Evolutionary conservation across 108 stramenopile species (phyloP), one percentile per base, ranked within the genome.

Genomic region (Fragilariopsis cylindrus): DNA sequence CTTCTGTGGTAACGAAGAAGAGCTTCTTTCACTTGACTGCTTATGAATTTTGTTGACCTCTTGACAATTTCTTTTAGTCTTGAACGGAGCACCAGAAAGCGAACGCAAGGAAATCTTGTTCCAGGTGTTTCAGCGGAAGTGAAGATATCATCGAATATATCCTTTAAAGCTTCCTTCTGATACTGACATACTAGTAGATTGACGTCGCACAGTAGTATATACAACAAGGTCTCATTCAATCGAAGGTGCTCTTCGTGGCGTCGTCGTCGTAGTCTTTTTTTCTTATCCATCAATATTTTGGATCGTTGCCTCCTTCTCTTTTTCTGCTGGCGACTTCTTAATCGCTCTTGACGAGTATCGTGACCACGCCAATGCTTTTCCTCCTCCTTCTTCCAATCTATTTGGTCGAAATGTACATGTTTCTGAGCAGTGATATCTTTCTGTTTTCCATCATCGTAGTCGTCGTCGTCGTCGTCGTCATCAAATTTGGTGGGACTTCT

Each of bases 101-200:
- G 58, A 6, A 60, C n/a, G 8, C 40, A 30, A 11, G 58, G 58
- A 60, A 60, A 60, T 18, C 39, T 4, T 9, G 58, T 60, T 21
- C 41, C n/a, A 4, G 58, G 58, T 0, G 41, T 60, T 30, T 60
- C 58, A 11, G 58, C 58, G n/a, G 15, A 41, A 0, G n/a, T 40
- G 41, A 60, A 60, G 41, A 60, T 60, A 30, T 30, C 58, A 60
- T 60, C 58, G 58, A 60, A 60, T 4, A 40, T 40, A 30, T 21
- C 41, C 9, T 60, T 60, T 5, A 60, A 40, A n/a, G 7, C 41
- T 60, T 60, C 18, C 7, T 60, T 18, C 40, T 21, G 39, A 40
- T 60, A 60, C n/a, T 60, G 58, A 40, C 58, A 60, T 7, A 60
- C 7, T 9, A 60, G 58, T 5, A 60, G 58, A 9, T 18, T 60